Conservation (phyloP, 2,329 filamentous ascomycete species). For the Hypoxylon sp. region DNA sequence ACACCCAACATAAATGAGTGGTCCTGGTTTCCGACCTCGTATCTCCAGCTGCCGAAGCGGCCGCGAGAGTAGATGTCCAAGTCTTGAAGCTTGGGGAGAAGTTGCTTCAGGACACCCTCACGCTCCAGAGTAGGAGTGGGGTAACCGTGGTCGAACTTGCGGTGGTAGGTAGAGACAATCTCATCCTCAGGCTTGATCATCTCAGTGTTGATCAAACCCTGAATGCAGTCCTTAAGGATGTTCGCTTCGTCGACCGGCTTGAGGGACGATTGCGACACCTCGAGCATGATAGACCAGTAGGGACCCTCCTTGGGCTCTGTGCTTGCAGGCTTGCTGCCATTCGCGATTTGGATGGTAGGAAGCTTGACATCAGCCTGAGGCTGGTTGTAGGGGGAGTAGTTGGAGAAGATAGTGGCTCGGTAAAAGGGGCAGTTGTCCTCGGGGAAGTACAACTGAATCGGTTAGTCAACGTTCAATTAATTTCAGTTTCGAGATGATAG, state of each 20-base stretch:
- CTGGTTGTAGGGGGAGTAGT: constrained; percentile 99
- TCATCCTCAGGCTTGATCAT: constrained; percentile 93
- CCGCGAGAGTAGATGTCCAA: constrained; percentile 95
- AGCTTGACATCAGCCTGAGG: constrained; percentile 86
- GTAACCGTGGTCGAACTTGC: constrained; percentile 98
- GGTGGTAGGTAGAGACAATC: constrained; percentile 98
- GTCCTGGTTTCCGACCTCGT: constrained; percentile 96
- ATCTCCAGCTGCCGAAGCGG: constrained; percentile 97
- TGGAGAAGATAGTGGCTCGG: constrained; percentile 99
- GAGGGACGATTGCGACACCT: constrained; percentile 94
- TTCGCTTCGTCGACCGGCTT: constrained; percentile 92
- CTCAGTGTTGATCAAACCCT: constrained; percentile 96
- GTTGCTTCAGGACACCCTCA: constrained; percentile 91
- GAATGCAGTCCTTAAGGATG: constrained; percentile 89
- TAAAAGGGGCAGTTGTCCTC: constrained; percentile 99
- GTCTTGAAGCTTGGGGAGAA: constrained; percentile 91
- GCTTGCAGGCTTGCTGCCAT: constrained; percentile 84
- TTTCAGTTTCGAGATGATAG: constrained; percentile 9
- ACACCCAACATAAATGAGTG: constrained; percentile 98
- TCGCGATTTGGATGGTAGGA: constrained; percentile 84
- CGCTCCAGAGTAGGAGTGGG: constrained; percentile 95
- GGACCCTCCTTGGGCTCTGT: constrained; percentile 84
- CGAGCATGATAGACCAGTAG: constrained; percentile 99
- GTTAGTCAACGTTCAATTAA: constrained; percentile 30
- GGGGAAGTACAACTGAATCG: constrained; percentile 87